phyloP scores from a whole-genome alignment of 148 eudicot genomes.

The Spergularia bocconei region DNA sequence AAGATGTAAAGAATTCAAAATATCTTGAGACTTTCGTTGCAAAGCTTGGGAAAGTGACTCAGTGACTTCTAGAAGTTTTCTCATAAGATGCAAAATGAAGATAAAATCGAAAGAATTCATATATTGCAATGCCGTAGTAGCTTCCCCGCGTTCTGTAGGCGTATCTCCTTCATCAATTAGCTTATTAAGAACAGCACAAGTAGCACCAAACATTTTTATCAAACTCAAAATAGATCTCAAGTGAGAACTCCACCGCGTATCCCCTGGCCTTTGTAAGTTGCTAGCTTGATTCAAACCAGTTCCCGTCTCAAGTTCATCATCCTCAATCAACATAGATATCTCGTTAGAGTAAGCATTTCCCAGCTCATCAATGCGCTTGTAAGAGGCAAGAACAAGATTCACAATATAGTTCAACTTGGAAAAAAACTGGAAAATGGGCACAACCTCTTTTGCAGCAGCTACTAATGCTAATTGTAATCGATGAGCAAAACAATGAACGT shows the following conservation, averaged over 20 bases:
- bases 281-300: not conserved
- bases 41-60: conserved; percentile 11
- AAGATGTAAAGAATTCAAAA: not conserved
- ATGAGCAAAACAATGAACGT: conserved; percentile 15
- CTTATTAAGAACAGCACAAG: not conserved
- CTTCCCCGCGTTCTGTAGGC: not conserved
- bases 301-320: not conserved
- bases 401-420: not conserved
- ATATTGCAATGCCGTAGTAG: not conserved
- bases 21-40: conserved; percentile 17
- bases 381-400: not conserved
- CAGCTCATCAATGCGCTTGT: not conserved
- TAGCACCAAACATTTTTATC: not conserved
- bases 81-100: conserved; percentile 13
- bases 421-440: not conserved
- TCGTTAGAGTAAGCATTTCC: not conserved
- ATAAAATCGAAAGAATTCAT: conserved; percentile 14
- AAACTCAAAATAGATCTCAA: not conserved
- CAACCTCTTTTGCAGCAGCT: not conserved
- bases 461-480: conserved; percentile 7
- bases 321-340: not conserved
- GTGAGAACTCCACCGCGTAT: conserved; percentile 14
- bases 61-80: not conserved
- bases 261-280: not conserved
- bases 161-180: not conserved